Evolutionary conservation across 495 filamentous ascomycete genomes (phyloP).

Genomic region (Thermothielavioides terrestris): DNA sequence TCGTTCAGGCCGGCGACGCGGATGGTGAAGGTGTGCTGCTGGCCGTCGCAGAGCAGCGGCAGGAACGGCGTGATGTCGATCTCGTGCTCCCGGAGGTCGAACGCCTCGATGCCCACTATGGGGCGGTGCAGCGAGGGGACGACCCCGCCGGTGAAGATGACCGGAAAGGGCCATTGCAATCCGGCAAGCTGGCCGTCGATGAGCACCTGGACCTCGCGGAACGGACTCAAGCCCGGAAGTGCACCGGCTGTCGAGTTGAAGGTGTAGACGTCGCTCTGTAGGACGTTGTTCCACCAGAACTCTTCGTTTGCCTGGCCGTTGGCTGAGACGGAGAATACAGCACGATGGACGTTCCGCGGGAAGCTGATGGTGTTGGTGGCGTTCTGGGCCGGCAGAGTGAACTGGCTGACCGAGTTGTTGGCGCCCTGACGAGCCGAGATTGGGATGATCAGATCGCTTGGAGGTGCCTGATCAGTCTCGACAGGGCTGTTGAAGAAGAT

Average conservation of each 20-base stretch:
- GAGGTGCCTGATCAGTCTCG: slow-evolving; percentile 30
- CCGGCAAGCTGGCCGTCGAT: slow-evolving; percentile 72
- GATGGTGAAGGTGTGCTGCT: slow-evolving; percentile 62
- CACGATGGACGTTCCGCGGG: slow-evolving; percentile 55
- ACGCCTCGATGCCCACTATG: slow-evolving; percentile 76
- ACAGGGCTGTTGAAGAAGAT: slow-evolving; percentile 54
- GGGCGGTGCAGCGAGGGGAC: slow-evolving; percentile 76
- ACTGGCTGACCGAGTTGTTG: slow-evolving; percentile 52
- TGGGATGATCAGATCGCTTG: slow-evolving; percentile 63
- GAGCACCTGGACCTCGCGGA: slow-evolving; percentile 72
- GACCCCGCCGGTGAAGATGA: slow-evolving; percentile 84
- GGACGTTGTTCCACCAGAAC: slow-evolving; percentile 85
- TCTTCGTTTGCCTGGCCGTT: slow-evolving; percentile 74
- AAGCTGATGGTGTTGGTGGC: slow-evolving; percentile 51
- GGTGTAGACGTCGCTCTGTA: slow-evolving; percentile 51
- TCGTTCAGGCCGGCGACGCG: slow-evolving; percentile 53
- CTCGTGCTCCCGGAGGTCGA: slow-evolving; percentile 72
- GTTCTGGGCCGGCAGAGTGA: slow-evolving; percentile 57
- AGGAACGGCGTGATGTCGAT: slow-evolving; percentile 80
- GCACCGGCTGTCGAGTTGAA: slow-evolving; percentile 50
- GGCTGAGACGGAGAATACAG: slow-evolving; percentile 67
- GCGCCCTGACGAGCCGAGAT: slow-evolving; percentile 56
- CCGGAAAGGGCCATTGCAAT: slow-evolving; percentile 75
- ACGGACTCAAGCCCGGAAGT: slow-evolving; percentile 66
- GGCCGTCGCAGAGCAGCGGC: slow-evolving; percentile 55